These are phyloP conservation scores for Backusella psychrophila DNA, from an alignment of 192 early-diverging fungal genomes.

Conservation along the genomic window DNA sequence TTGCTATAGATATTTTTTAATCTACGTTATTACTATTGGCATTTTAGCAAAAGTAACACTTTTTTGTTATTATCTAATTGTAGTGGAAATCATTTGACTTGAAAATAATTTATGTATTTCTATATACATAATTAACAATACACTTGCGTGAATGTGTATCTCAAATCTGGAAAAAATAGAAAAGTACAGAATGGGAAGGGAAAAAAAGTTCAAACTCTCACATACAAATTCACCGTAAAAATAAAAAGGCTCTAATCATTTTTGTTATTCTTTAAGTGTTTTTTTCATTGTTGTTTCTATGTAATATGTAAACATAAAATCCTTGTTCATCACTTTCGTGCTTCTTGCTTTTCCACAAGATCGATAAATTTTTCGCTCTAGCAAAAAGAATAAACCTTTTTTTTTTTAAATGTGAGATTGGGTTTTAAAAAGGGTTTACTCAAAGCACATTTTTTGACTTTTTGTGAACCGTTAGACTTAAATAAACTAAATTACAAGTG, in stretches of 20 bases:
- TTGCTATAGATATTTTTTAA: neutral
- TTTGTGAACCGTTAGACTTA: neutral
- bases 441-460: neutral
- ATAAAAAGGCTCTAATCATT: neutral
- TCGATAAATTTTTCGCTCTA: neutral
- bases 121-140: neutral
- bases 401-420: neutral
- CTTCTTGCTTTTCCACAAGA: neutral
- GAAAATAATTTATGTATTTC: neutral
- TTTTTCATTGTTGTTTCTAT: neutral
- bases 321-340: neutral
- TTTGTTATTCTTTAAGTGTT: neutral
- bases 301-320: neutral
- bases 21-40: neutral
- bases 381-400: neutral
- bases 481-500: neutral
- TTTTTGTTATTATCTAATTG: neutral
- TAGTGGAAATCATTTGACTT: neutral
- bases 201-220: neutral
- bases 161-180: neutral
- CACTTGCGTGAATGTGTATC: neutral
- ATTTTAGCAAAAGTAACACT: neutral
- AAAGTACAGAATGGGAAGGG: neutral
- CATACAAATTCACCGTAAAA: neutral
- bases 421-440: neutral